Evolutionary conservation across 495 filamentous ascomycete species (phyloP).

Genomic region (Neurospora terricola): DNA sequence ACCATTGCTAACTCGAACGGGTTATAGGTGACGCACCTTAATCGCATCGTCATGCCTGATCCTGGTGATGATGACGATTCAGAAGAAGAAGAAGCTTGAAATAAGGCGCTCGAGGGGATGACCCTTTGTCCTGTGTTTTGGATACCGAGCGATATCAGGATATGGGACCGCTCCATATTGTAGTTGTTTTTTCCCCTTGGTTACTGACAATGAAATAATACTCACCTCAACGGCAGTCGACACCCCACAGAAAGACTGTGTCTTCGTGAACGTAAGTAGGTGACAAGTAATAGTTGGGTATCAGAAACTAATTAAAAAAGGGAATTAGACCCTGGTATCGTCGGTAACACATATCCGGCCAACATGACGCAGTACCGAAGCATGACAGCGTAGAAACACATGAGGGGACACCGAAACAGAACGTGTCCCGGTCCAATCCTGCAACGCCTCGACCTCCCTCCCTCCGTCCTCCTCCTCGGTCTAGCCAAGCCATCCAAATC

Average conservation of each 20-base stretch:
- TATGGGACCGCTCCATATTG: background rate
- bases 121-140: background rate
- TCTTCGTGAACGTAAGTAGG: conserved; percentile 1
- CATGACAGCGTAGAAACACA: conserved; percentile 1
- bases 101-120: background rate
- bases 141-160: background rate
- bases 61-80: conserved; percentile 29
- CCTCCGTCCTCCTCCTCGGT: background rate
- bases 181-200: background rate
- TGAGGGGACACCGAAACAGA: background rate
- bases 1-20: background rate
- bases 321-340: conserved; percentile 1
- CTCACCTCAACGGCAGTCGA: background rate
- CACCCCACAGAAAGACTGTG: background rate
- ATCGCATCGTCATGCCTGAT: conserved; percentile 58
- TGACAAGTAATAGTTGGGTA: conserved; percentile 9
- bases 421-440: background rate
- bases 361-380: background rate
- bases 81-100: conserved; percentile 15
- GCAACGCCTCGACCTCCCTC: background rate
- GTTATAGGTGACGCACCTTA: conserved; percentile 48
- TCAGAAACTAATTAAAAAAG: conserved; percentile 5
- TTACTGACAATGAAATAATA: background rate
- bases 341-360: conserved; percentile 3
- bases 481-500: background rate